Base-by-base conservation (phyloP, 805 yeast species). In the Scheffersomyces spartinae region DNA sequence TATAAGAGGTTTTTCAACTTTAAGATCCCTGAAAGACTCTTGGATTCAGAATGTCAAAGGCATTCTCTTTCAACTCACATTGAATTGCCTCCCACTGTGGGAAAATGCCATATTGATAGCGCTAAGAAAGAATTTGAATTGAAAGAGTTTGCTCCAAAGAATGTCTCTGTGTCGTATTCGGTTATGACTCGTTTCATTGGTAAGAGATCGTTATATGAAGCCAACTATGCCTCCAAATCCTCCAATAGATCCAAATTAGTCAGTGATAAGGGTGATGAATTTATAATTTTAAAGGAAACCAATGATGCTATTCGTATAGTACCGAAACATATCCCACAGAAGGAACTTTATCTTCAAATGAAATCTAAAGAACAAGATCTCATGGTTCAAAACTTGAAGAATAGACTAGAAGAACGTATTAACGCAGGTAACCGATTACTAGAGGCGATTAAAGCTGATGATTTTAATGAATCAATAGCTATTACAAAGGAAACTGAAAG, bases 1-100 rank as follows among this genome's bases (percentile, higher is more conserved):
- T 56, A 53, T 36, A 60, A 60, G 36, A 40, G 64, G 9, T 55
- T 52, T 28, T 60, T 60, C 40, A 58, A 61, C 2, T 60, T 60
- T 38, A 53, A 50, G 29, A 46, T 59, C 26, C 66, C 66, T 1
- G 38, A 39, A 9, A 38, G 38, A 9, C 34, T 59, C 14, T 41
- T 60, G 31, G 66, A 60, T 33, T 40, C 54, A 1, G 54, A 54
- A 34, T 58, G 64, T 29, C 39, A 40, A 13, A 50, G 42, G 20
- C 56, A 55, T 28, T 39, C 39, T 27, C 34, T 51, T 20, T 29
- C 41, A 3, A 36, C 35, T 15, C 66, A 59, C 32, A 45, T 51
- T 9, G 41, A 43, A 17, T 32, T 58, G 19, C 62, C 61, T 0
- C 64, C 66, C 2, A 37, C 60, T 4, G 30, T 48, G 33, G 64